Evolutionary conservation across 768 basidiomycete genomes (phyloP).

Genomic region (Mycena galericulata): DNA sequence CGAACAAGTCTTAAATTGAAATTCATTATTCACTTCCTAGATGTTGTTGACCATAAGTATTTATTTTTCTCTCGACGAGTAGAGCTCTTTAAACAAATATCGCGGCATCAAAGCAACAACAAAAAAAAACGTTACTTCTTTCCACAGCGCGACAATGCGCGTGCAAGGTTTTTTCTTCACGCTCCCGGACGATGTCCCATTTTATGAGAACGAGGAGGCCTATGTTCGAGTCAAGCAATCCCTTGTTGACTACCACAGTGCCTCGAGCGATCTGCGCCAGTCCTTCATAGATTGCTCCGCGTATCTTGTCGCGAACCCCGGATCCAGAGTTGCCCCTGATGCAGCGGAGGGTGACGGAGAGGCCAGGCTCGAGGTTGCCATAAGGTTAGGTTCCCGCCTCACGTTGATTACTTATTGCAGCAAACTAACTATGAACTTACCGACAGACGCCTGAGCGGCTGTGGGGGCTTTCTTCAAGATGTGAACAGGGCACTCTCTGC

Average conservation of each 20-base stretch:
- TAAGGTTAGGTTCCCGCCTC: no score
- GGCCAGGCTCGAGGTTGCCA: constrained; percentile 15
- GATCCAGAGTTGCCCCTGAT: constrained; percentile 5
- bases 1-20: no score
- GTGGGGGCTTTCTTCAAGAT: constrained; percentile 11
- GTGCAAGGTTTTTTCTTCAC: background rate
- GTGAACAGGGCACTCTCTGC: background rate
- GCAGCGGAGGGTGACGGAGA: constrained; percentile 14
- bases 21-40: no score
- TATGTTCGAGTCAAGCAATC: constrained; percentile 6
- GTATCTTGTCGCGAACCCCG: constrained; percentile 13
- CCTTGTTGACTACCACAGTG: constrained; percentile 17
- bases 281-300: constrained; percentile 15
- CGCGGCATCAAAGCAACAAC: no score
- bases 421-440: constrained; percentile 1
- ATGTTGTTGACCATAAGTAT: no score
- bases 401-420: background rate
- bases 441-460: constrained; percentile 19
- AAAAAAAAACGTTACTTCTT: no score
- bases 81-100: no score
- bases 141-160: no score
- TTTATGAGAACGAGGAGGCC: constrained; percentile 9
- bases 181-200: constrained; percentile 18
- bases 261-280: constrained; percentile 10
- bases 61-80: no score